Evolutionary conservation across 2,329 filamentous ascomycete species (phyloP).

Genomic region (Neocatenulostroma microsporum): DNA sequence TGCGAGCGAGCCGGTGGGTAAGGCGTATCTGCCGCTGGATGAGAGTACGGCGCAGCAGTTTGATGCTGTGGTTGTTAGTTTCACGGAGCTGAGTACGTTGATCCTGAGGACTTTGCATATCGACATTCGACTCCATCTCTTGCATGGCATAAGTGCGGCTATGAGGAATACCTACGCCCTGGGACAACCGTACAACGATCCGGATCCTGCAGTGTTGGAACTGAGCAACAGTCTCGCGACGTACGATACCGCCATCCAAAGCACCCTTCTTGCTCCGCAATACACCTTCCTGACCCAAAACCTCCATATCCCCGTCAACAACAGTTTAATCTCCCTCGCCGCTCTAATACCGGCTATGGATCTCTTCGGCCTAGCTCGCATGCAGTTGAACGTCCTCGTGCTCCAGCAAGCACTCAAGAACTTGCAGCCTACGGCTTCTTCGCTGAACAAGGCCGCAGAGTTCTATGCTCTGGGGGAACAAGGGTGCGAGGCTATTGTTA

Average conservation of each 20-base stretch:
- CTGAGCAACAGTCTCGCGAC: slow-evolving; percentile 75
- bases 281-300: slow-evolving; percentile 65
- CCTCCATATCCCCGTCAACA: slow-evolving; percentile 69
- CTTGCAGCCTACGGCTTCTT: slow-evolving; percentile 62
- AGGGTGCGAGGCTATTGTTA: slow-evolving; percentile 37
- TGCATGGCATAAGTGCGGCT: slow-evolving; percentile 64
- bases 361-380: slow-evolving; percentile 67
- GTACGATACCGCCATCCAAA: slow-evolving; percentile 74
- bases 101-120: slow-evolving; percentile 80
- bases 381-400: slow-evolving; percentile 90
- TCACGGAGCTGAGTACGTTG: slow-evolving; percentile 69
- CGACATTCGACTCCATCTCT: slow-evolving; percentile 76
- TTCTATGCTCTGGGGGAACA: slow-evolving; percentile 65
- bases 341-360: slow-evolving; percentile 78
- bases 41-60: slow-evolving; percentile 79
- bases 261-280: slow-evolving; percentile 64
- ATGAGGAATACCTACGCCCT: slow-evolving; percentile 42
- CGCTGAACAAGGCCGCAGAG: slow-evolving; percentile 51
- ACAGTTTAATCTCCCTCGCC: slow-evolving; percentile 62
- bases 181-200: slow-evolving; percentile 66
- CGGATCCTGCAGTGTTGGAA: slow-evolving; percentile 69
- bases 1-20: slow-evolving; percentile 41
- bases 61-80: slow-evolving; percentile 76
- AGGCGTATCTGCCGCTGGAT: slow-evolving; percentile 84
- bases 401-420: slow-evolving; percentile 96